Evolutionary conservation across 805 yeast species (phyloP).

Genomic region (Barnettozyma pratensis): DNA sequence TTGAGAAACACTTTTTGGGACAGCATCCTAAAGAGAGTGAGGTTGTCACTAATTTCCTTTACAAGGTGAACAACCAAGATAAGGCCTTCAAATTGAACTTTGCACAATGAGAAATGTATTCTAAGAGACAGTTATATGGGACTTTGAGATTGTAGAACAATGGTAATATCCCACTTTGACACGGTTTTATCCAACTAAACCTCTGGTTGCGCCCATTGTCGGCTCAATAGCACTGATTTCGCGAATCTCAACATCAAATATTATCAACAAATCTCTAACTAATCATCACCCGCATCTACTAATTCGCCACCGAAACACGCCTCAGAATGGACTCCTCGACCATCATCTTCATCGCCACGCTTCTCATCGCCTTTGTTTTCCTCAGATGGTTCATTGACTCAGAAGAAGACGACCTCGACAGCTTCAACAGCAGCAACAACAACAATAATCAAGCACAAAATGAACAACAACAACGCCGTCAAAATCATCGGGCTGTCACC

Average conservation of each 20-base stretch:
- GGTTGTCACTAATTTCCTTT: slow-evolving; percentile 80
- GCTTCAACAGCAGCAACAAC: not conserved
- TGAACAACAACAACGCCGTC: slow-evolving; percentile 1
- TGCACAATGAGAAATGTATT: slow-evolving; percentile 4
- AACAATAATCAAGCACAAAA: not conserved
- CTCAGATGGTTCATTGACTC: slow-evolving; percentile 64
- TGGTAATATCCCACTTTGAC: no score
- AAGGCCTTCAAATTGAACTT: slow-evolving; percentile 38
- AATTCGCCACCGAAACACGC: not conserved
- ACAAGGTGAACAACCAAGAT: slow-evolving; percentile 72
- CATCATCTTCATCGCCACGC: slow-evolving; percentile 40
- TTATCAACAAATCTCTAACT: no score
- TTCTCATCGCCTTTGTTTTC: slow-evolving; percentile 51
- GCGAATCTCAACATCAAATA: not conserved
- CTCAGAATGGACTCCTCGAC: slow-evolving; percentile 49
- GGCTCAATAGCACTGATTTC: not conserved
- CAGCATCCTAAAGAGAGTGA: slow-evolving; percentile 74
- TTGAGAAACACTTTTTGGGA: slow-evolving; percentile 62
- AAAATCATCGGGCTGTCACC: slow-evolving; percentile 44
- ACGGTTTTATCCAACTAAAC: no score
- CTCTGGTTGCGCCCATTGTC: no score
- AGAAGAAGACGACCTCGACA: slow-evolving; percentile 30
- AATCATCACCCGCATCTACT: not conserved
- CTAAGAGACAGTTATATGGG: not conserved
- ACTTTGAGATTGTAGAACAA: no score